Evolutionary conservation across 2,329 filamentous ascomycete species (phyloP).

Genomic region (Trichophyton mentagrophytes): DNA sequence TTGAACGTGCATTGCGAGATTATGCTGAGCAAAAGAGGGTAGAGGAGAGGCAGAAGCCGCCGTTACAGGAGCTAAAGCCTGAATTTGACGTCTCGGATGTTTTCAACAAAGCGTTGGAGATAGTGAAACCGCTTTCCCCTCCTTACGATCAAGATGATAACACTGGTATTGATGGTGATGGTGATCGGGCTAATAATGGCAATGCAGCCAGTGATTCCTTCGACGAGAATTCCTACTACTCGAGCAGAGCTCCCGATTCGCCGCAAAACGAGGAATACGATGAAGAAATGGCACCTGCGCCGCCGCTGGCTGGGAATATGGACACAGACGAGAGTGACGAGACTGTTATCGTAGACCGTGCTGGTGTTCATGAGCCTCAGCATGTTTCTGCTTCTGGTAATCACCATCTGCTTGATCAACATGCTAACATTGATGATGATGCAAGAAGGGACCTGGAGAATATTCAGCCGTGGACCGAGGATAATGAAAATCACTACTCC

Average conservation of each 20-base stretch:
- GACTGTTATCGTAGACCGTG: not conserved
- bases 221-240: constrained; percentile 92
- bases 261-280: constrained; percentile 34
- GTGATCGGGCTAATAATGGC: constrained; percentile 43
- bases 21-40: constrained; percentile 55
- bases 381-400: constrained; percentile 11
- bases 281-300: not conserved
- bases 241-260: constrained; percentile 76
- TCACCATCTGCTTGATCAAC: constrained; percentile 22
- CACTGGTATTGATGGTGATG: constrained; percentile 33
- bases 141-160: constrained; percentile 6
- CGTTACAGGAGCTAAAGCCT: constrained; percentile 41
- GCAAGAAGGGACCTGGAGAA: constrained; percentile 21
- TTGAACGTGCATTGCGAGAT: constrained; percentile 66
- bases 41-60: constrained; percentile 37
- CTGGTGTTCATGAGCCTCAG: not conserved
- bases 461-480: constrained; percentile 9
- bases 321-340: constrained; percentile 19
- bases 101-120: constrained; percentile 54
- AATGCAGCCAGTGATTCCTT: constrained; percentile 66
- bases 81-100: constrained; percentile 63
- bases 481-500: not conserved
- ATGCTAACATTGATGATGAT: constrained; percentile 25
- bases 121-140: constrained; percentile 57
- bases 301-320: constrained; percentile 16